Evolutionary conservation across 768 basidiomycete species (phyloP), one percentile per base, ranked within the genome.

Genomic region (Amanita thiersii): DNA sequence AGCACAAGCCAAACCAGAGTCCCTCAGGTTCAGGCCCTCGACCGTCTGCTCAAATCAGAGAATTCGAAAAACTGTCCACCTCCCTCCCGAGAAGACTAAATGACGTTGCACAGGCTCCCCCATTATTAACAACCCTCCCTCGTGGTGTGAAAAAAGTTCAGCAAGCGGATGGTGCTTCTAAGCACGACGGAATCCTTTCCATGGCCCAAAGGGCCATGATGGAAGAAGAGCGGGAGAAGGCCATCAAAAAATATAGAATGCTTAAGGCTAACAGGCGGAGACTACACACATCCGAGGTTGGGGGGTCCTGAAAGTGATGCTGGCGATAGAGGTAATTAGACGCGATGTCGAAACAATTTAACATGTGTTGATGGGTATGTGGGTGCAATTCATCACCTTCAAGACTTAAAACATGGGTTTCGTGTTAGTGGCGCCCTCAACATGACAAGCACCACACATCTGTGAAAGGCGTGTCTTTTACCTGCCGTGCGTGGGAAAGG

Each of bases 141-240:
- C 72, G 77, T 15, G 68, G 73, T 20, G 70, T 60, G 9, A 50
- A 47, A 2, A 47, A 51, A 33, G 36, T 52, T 38, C 37, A 45
- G 0, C 32, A 47, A 3, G 46, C 47, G 8, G 47, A 50, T 24
- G 52, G 52, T 29, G 47, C 52, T 33, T 52, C 52, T 45, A 62
- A 66, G 52, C 54, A 47, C 28, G 62, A 72, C 7, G 70, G 69
- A 2, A 69, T 84, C 5, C 49, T 88, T 21, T 81, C 80, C 20
- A 79, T 86, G 73, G 77, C 81, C 10, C 84, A 87, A 62, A 79
- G 76, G 55, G 67, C 68, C 4, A 77, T 85, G 77, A 77, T 90
- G 74, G 83, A 83, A 52, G 65, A 68, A 39, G 86, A 88, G 57
- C 69, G 86, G 47, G 79, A 83, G 50, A 79, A 72, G 46, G 83